These are phyloP conservation scores for Catharanthus roseus DNA, from an alignment of 257 asterid species.

Conservation along the genomic window DNA sequence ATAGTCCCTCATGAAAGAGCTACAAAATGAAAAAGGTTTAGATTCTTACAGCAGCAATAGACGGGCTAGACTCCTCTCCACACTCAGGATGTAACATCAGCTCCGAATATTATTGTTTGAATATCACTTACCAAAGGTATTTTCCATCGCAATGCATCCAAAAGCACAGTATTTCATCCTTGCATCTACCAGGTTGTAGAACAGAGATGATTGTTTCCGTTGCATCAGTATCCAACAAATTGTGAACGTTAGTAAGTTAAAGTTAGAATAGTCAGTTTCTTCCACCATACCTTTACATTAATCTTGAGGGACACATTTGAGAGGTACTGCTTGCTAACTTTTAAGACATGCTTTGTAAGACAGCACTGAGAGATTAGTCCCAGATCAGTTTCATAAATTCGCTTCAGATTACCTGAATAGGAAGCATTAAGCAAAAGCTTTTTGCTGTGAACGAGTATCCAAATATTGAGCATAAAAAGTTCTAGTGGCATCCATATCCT, in stretches of 20 bases:
- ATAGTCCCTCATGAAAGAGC: neutral
- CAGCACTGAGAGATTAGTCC: constrained; percentile 35
- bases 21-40: neutral
- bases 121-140: constrained; percentile 31
- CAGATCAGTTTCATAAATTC: constrained; percentile 32
- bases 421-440: neutral
- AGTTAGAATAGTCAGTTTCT: neutral
- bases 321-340: constrained; percentile 27
- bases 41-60: constrained; percentile 33
- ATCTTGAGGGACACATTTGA: constrained; percentile 30
- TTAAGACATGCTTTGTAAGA: constrained; percentile 27
- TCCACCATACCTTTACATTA: constrained; percentile 24
- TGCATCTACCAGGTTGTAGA: constrained; percentile 18
- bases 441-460: neutral
- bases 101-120: constrained; percentile 33
- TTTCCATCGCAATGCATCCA: constrained; percentile 29
- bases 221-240: neutral
- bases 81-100: constrained; percentile 36
- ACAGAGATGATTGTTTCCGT: neutral
- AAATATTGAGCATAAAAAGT: neutral
- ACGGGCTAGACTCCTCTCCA: constrained; percentile 30
- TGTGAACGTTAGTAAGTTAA: neutral
- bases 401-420: constrained; percentile 27
- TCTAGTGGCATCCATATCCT: neutral
- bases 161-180: constrained; percentile 31